Conservation (phyloP, 2,329 filamentous ascomycete genomes). For the Geosmithia putterillii region DNA sequence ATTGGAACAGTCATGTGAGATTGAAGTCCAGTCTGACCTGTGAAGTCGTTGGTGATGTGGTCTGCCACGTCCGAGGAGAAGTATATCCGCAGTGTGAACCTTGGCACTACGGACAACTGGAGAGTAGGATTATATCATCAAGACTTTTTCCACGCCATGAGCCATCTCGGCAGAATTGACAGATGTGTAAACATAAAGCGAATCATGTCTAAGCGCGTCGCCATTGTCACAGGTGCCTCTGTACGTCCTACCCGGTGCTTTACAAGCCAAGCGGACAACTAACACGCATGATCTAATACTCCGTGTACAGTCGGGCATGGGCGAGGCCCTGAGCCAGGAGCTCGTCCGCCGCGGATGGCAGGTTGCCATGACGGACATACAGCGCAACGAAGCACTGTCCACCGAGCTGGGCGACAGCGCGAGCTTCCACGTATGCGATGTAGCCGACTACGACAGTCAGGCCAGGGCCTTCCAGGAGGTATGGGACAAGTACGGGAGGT, state of each 20-base stretch:
- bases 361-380: conserved; percentile 26
- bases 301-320: conserved; percentile 29
- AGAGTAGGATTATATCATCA: too few species aligned
- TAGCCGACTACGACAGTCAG: conserved; percentile 32
- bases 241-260: conserved; percentile 4
- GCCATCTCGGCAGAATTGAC: too few species aligned
- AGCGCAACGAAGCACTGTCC: conserved; percentile 12
- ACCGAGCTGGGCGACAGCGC: conserved; percentile 20
- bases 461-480: conserved; percentile 26
- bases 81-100: too few species aligned
- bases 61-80: too few species aligned
- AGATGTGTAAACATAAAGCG: too few species aligned
- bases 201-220: conserved; percentile 5
- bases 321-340: conserved; percentile 22
- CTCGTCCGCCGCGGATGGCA: conserved; percentile 13
- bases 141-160: too few species aligned
- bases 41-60: too few species aligned
- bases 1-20: too few species aligned
- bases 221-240: conserved; percentile 8
- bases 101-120: too few species aligned
- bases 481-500: conserved; percentile 26
- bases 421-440: conserved; percentile 30
- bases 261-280: too few species aligned
- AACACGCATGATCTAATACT: not conserved
- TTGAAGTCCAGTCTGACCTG: too few species aligned